Conservation (phyloP, 352 stramenopile genomes). For the Phytopythium montanum region DNA sequence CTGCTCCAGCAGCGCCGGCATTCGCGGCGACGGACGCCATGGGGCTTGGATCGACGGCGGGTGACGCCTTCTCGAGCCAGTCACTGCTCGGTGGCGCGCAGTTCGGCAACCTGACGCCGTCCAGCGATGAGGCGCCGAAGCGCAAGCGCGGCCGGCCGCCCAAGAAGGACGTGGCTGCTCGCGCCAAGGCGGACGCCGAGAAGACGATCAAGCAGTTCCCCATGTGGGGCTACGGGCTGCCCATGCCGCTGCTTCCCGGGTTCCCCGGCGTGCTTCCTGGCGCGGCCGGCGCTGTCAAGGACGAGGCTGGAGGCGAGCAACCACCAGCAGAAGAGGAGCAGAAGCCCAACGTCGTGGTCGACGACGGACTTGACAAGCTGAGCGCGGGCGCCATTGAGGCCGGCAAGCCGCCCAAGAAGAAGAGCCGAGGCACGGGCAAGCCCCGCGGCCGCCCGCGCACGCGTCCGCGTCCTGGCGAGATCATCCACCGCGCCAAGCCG, state of each 20-base stretch:
- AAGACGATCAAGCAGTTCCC: conserved; percentile 65
- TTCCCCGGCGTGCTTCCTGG: conserved; percentile 34
- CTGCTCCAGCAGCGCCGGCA: conserved; percentile 3
- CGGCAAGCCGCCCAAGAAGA: conserved; percentile 69
- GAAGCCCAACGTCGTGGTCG: conserved; percentile 12
- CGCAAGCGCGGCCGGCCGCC: conserved; percentile 64
- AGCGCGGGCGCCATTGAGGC: conserved; percentile 15
- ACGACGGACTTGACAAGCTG: conserved; percentile 12
- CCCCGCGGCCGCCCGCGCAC: conserved; percentile 68
- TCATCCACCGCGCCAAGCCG: conserved; percentile 69
- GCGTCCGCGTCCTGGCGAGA: conserved; percentile 65
- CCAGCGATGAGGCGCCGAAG: conserved; percentile 54
- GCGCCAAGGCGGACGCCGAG: conserved; percentile 42
- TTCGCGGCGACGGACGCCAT: conserved; percentile 2
- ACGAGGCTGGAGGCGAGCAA: conserved; percentile 23
- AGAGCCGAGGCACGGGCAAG: conserved; percentile 64
- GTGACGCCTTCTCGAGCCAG: conserved; percentile 18
- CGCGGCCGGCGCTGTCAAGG: conserved; percentile 23
- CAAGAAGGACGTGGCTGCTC: conserved; percentile 59
- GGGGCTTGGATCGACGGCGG: conserved; percentile 5
- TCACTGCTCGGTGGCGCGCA: conserved; percentile 23
- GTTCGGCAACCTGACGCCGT: conserved; percentile 21
- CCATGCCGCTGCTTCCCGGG: conserved; percentile 44
- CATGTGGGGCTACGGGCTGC: conserved; percentile 57
- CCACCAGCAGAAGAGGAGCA: conserved; percentile 19